Conservation (phyloP, 345 rosid species). For the Lepidium didymum region DNA sequence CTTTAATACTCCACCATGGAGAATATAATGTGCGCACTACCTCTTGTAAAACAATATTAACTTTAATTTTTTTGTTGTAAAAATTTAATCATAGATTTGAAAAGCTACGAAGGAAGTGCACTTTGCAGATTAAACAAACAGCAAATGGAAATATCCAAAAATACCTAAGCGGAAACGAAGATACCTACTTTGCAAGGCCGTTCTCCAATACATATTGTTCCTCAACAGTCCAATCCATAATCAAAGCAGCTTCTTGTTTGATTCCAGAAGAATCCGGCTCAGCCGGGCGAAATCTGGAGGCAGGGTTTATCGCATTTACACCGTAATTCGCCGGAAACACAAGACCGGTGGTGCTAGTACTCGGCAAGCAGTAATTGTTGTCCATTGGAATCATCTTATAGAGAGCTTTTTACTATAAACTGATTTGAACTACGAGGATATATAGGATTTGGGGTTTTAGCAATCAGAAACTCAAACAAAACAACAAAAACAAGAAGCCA, state of each 20-base stretch:
- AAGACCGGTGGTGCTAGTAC: slow-evolving; percentile 17
- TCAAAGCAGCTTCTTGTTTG: slow-evolving; percentile 48
- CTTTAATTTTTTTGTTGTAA: background rate
- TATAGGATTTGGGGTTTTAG: background rate
- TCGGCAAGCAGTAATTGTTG: slow-evolving; percentile 10
- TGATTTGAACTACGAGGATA: slow-evolving; percentile 5
- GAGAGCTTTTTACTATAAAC: background rate
- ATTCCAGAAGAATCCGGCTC: background rate
- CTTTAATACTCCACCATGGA: slow-evolving; percentile 28
- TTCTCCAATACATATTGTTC: slow-evolving; percentile 76
- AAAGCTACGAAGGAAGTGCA: slow-evolving; percentile 9
- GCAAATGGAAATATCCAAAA: slow-evolving; percentile 1
- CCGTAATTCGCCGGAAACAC: slow-evolving; percentile 10
- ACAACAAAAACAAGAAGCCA: too few species aligned
- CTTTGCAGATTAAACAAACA: background rate
- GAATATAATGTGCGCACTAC: slow-evolving; percentile 26
- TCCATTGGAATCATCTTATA: slow-evolving; percentile 17
- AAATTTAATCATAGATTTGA: background rate
- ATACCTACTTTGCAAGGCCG: slow-evolving; percentile 65
- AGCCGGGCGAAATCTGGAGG: background rate
- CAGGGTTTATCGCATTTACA: background rate
- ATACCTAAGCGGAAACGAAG: background rate
- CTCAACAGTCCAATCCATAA: slow-evolving; percentile 70
- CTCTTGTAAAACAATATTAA: background rate
- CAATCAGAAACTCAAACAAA: background rate